These are phyloP conservation scores for Asterella californica DNA, from an alignment of 225 moss, liverwort and hornwort species.

Conservation along the genomic window DNA sequence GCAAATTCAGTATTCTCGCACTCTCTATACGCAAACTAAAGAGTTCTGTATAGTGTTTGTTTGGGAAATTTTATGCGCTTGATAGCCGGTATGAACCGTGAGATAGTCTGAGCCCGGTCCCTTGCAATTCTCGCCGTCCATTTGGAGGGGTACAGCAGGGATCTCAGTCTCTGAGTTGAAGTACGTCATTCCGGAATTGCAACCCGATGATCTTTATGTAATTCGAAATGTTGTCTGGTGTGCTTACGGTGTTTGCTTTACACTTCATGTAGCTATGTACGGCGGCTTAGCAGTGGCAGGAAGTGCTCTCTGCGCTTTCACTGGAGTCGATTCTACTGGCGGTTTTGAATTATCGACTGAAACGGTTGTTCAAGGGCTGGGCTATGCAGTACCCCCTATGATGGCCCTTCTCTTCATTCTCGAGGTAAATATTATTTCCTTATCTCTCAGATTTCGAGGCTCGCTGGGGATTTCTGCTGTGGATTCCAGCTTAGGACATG, in stretches of 20 bases:
- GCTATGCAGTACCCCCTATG: slow-evolving; percentile 92
- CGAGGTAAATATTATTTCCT: slow-evolving; percentile 38
- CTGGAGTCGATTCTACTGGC: slow-evolving; percentile 87
- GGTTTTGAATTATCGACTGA: slow-evolving; percentile 61
- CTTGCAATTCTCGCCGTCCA: too few relatives aligned
- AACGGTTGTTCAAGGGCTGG: slow-evolving; percentile 70
- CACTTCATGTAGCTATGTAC: slow-evolving; percentile 53
- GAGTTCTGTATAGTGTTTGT: too few relatives aligned
- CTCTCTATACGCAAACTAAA: too few relatives aligned
- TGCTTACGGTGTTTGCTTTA: slow-evolving; percentile 1
- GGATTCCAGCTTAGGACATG: not conserved
- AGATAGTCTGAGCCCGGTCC: too few relatives aligned
- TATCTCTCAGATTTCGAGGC: not conserved
- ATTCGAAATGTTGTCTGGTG: not conserved
- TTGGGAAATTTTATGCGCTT: too few relatives aligned
- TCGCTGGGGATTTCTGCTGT: not conserved
- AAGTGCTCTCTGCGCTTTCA: slow-evolving; percentile 69
- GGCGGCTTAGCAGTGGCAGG: slow-evolving; percentile 87
- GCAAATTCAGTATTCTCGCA: not conserved
- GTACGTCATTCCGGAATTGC: too few relatives aligned
- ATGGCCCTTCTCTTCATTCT: slow-evolving; percentile 80
- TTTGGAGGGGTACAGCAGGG: too few relatives aligned
- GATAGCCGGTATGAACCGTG: too few relatives aligned
- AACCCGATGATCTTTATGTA: too few relatives aligned
- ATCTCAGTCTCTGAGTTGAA: too few relatives aligned